These are phyloP conservation scores for Fusarium devonianum DNA, from an alignment of 2,329 filamentous ascomycete genomes.

Conservation along the genomic window DNA sequence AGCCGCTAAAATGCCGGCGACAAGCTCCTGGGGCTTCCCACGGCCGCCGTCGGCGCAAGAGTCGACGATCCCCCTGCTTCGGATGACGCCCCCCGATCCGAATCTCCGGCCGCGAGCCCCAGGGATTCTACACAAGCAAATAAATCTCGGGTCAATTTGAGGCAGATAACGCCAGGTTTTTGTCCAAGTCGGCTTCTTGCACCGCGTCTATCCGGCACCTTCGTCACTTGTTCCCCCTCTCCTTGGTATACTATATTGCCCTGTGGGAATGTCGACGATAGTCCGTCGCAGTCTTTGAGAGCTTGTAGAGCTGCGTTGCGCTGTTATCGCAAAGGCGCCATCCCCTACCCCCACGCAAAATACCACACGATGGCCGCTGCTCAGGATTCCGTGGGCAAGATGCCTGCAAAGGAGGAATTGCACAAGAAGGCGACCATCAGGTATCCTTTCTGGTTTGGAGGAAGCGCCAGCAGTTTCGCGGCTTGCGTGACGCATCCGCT, in stretches of 20 bases:
- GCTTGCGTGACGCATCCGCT: constrained; percentile 92
- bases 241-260: background rate
- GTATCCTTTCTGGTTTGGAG: constrained; percentile 96
- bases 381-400: constrained; percentile 27
- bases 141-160: constrained; percentile 8
- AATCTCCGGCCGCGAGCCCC: constrained; percentile 18
- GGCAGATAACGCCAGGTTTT: background rate
- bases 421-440: constrained; percentile 53
- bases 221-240: background rate
- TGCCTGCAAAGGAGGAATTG: constrained; percentile 29
- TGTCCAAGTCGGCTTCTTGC: background rate
- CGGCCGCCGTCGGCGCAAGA: constrained; percentile 15
- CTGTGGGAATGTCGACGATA: constrained; percentile 11
- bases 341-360: background rate
- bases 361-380: constrained; percentile 31
- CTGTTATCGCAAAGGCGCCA: background rate
- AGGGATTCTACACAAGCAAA: no score
- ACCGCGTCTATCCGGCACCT: background rate
- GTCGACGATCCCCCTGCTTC: constrained; percentile 24
- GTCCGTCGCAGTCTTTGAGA: background rate
- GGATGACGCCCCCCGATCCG: constrained; percentile 24
- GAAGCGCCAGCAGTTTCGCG: constrained; percentile 90
- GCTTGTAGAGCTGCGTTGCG: constrained; percentile 5
- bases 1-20: constrained; percentile 8
- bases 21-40: constrained; percentile 13